Conservation (phyloP, 2,329 filamentous ascomycete genomes). For the Clathrospora elynae region DNA sequence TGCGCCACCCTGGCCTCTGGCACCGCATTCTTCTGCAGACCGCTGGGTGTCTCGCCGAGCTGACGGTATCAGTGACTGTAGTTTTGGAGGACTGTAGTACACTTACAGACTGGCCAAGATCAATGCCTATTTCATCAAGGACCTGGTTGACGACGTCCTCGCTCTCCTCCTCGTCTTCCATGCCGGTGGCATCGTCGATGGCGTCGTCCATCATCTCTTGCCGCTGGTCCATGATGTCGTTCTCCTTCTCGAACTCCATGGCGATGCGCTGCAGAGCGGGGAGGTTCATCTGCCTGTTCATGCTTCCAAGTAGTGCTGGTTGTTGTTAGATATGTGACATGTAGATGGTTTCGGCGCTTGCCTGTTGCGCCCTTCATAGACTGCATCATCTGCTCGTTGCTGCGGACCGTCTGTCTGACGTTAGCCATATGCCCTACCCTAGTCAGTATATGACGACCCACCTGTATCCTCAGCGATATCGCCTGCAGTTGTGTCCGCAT, state of each 20-base stretch:
- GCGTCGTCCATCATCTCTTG: constrained; percentile 99
- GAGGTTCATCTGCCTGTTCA: constrained; percentile 98
- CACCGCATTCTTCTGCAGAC: constrained; percentile 74
- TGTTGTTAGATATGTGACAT: constrained; percentile 18
- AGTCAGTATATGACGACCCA: constrained; percentile 48
- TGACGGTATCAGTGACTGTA: constrained; percentile 50
- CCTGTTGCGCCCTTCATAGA: constrained; percentile 95
- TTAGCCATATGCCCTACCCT: constrained; percentile 18
- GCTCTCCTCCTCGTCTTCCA: constrained; percentile 89
- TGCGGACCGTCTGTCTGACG: constrained; percentile 78
- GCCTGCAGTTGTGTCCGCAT: constrained; percentile 98
- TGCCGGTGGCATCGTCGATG: constrained; percentile 93
- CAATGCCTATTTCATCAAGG: constrained; percentile 93
- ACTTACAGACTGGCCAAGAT: constrained; percentile 84
- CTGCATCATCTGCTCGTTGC: constrained; percentile 99
- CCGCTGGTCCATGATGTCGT: constrained; percentile 98
- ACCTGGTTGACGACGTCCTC: constrained; percentile 98
- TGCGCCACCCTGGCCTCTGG: constrained; percentile 82
- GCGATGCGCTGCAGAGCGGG: constrained; percentile 94
- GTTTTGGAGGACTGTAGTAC: background rate
- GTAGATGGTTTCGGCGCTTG: constrained; percentile 14
- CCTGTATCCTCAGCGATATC: constrained; percentile 92
- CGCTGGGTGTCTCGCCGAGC: constrained; percentile 90
- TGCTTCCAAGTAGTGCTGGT: constrained; percentile 79
- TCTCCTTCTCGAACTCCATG: constrained; percentile 98